phyloP scores from a whole-genome alignment of 176 grass and related monocot genomes.

The Phoenix roebelenii region DNA sequence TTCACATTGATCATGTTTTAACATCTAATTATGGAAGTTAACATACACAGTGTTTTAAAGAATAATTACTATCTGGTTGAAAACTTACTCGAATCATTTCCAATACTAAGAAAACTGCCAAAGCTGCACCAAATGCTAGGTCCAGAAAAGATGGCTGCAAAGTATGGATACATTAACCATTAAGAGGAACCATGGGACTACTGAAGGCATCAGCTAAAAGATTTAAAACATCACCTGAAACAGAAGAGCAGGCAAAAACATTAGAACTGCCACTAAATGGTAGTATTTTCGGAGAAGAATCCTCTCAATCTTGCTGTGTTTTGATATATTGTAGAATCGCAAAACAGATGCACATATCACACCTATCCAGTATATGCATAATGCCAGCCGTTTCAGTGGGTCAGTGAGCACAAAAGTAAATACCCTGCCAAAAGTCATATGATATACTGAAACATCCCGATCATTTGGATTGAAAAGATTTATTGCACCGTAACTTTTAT shows the following conservation, averaged over 20 bases:
- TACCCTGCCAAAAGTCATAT: slow-evolving; percentile 45
- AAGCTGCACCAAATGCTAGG: slow-evolving; percentile 93
- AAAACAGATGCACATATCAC: slow-evolving; percentile 65
- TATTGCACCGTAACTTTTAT: too few species aligned
- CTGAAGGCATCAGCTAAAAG: too few species aligned
- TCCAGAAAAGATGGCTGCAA: slow-evolving; percentile 90
- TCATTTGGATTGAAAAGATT: too few species aligned
- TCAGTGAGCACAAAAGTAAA: slow-evolving; percentile 61
- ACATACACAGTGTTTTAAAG: too few species aligned
- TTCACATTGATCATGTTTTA: too few species aligned
- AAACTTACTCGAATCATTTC: slow-evolving; percentile 83
- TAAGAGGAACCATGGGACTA: too few species aligned
- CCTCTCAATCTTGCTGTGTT: slow-evolving; percentile 67
- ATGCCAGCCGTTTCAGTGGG: slow-evolving; percentile 45
- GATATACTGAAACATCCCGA: too few species aligned
- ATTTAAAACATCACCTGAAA: slow-evolving; percentile 46
- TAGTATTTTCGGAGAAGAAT: slow-evolving; percentile 94
- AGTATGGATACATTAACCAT: slow-evolving; percentile 9
- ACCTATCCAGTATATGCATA: slow-evolving; percentile 88
- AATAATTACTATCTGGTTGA: not conserved
- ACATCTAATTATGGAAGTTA: too few species aligned
- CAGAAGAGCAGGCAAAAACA: slow-evolving; percentile 87
- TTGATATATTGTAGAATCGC: slow-evolving; percentile 83
- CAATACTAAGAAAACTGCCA: slow-evolving; percentile 84
- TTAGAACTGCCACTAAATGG: slow-evolving; percentile 83